Percentiles rank a stretch among this genome's conserved stretches.
Evolutionary conservation across 2,329 filamentous ascomycete genomes (phyloP).

Genomic region (Fusarium neocosmosporiellum): DNA sequence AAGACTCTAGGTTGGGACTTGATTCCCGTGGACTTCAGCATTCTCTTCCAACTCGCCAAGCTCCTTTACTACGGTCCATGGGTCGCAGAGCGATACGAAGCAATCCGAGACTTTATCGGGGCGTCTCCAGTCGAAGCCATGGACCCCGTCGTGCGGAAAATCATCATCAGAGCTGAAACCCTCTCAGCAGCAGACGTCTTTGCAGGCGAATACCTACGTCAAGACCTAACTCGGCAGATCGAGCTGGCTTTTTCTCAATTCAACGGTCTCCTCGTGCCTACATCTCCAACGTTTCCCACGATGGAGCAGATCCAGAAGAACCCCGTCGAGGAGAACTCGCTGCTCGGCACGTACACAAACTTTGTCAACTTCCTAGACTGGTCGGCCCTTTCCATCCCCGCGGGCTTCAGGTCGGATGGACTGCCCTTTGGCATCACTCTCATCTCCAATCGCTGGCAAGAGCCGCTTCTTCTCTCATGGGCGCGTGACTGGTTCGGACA

Average conservation of each 20-base stretch:
- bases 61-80: slow-evolving; percentile 68
- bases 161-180: slow-evolving; percentile 52
- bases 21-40: slow-evolving; percentile 57
- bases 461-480: slow-evolving; percentile 44
- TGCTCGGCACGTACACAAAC: slow-evolving; percentile 67
- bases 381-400: slow-evolving; percentile 64
- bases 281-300: slow-evolving; percentile 63
- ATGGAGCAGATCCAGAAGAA: slow-evolving; percentile 62
- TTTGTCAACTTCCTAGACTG: slow-evolving; percentile 71
- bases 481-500: slow-evolving; percentile 45
- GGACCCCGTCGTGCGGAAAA: slow-evolving; percentile 50
- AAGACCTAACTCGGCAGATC: slow-evolving; percentile 55
- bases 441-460: slow-evolving; percentile 51
- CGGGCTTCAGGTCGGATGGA: slow-evolving; percentile 53
- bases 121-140: slow-evolving; percentile 41
- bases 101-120: slow-evolving; percentile 60
- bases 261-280: slow-evolving; percentile 66
- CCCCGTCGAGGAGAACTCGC: slow-evolving; percentile 65
- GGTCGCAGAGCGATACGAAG: slow-evolving; percentile 67
- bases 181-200: slow-evolving; percentile 61
- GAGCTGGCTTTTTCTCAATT: slow-evolving; percentile 54
- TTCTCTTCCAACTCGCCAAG: slow-evolving; percentile 63
- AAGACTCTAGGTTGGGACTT: slow-evolving; percentile 54
- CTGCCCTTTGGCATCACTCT: slow-evolving; percentile 54
- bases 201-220: slow-evolving; percentile 51